Base-by-base conservation (phyloP, 441 rosid genomes). In the Heliophila coronopifolia region DNA sequence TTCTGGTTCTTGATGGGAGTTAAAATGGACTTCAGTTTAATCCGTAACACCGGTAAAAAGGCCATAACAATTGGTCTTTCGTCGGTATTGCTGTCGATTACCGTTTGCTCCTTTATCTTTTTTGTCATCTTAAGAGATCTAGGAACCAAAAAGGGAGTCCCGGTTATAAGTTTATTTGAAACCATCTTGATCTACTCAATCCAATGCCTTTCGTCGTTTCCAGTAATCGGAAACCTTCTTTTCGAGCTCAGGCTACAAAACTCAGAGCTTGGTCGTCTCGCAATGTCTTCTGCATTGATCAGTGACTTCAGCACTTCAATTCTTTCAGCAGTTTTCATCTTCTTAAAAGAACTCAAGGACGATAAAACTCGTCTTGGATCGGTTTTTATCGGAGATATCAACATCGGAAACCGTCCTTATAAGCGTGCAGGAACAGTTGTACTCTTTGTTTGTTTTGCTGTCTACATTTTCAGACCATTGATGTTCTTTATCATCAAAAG, bases 181-280 rank as follows among this genome's bases (percentile, higher is more conserved):
- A 6, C 18, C 41, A 34, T 56, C 6, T 0, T 63, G 26, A 63
- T 63, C 45, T 63, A 26, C 38, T 41, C 10, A 1, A 27, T 58
- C 20, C 67, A 64, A 11, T 64, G 78, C 7, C 9, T 63, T 1
- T 74, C 80, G 3, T 35, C 80, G 1, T 76, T 78, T 42, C 80
- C 87, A 0, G 82, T 76, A 1, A 50, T 75, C 9, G 66, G 75
- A 6, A 61, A 61, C 44, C 72, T 81, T 9, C 65, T 90, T 8
- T 47, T 50, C 20, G 87, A 86, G 48, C 75, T 84, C 6, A 67
- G 70, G 42, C 69, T 86, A 5, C 34, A 67, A 5, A 81, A 86
- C 38, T 75, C 89, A 0, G 90, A 84, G 55, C 74, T 90, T 0
- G 94, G 89, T 0, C 64, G 85, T 3, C 49, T 82, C 0, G 78